A percentile compares a stretch with the other conserved stretches of the same genome.
These are phyloP conservation scores for Eucalyptus urophylla DNA, from an alignment of 345 rosid genomes.

Conservation along the genomic window DNA sequence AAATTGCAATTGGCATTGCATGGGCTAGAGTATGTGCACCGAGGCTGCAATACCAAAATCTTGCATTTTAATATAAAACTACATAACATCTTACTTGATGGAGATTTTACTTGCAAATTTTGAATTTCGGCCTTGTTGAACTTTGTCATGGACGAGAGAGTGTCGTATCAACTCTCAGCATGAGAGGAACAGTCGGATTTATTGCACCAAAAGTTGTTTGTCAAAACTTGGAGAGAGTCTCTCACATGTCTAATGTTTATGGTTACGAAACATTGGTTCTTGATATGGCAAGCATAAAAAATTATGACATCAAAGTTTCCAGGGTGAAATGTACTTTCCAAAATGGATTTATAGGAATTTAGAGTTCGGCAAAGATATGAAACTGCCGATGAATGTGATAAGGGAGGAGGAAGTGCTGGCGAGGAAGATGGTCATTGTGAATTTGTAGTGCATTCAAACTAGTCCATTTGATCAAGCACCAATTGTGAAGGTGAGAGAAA, in stretches of 20 bases:
- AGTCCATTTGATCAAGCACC: accelerated
- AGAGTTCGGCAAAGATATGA: not conserved
- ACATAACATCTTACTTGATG: accelerated
- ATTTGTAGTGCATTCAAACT: not conserved
- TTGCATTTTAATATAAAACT: no score
- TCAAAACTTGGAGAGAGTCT: constrained; percentile 9
- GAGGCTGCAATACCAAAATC: no score
- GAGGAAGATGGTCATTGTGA: no score
- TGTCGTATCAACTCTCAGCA: no score
- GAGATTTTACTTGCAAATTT: no score
- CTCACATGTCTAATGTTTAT: constrained; percentile 25
- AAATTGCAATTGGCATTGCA: no score
- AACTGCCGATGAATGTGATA: no score
- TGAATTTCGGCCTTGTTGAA: no score
- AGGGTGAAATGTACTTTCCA: constrained; percentile 16
- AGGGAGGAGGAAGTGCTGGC: no score
- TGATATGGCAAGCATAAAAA: constrained; percentile 16
- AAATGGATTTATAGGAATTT: constrained; percentile 11
- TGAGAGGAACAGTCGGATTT: constrained; percentile 13
- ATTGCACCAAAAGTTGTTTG: constrained; percentile 25
- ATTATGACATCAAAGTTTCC: not conserved
- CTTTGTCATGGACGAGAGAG: no score
- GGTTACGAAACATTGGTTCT: constrained; percentile 30
- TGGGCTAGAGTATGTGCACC: no score
- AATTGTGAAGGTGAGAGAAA: no score